Conservation (phyloP, 768 basidiomycete genomes). For the Rhodotorula paludigena region DNA sequence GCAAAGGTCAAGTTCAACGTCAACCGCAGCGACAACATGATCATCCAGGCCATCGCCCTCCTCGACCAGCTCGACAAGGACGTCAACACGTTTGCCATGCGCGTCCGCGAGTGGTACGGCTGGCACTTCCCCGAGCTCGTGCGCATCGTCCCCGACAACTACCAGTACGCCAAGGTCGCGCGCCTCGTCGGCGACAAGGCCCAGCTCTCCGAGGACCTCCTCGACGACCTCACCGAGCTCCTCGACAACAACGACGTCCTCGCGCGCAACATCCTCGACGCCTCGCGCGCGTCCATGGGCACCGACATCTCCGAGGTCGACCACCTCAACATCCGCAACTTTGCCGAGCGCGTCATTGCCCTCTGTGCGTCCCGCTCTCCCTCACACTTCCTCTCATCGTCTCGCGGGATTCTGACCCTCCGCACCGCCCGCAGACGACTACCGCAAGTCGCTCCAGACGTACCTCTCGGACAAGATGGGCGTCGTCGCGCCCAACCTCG, state of each 20-base stretch:
- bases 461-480: slow-evolving; percentile 98
- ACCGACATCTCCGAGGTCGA: slow-evolving; percentile 84
- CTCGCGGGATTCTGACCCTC: too few relatives aligned
- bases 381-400: too few relatives aligned
- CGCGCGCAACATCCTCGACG: slow-evolving; percentile 91
- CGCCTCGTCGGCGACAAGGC: slow-evolving; percentile 89
- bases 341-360: slow-evolving; percentile 82
- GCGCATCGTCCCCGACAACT: slow-evolving; percentile 86
- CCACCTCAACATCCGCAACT: slow-evolving; percentile 89
- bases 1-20: slow-evolving; percentile 98
- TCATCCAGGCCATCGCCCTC: slow-evolving; percentile 96
- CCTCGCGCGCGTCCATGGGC: slow-evolving; percentile 90
- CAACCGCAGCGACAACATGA: slow-evolving; percentile 78
- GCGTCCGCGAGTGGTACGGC: slow-evolving; percentile 97
- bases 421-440: too few relatives aligned
- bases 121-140: slow-evolving; percentile 98
- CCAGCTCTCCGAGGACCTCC: slow-evolving; percentile 66
- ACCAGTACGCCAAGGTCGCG: slow-evolving; percentile 80
- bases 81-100: slow-evolving; percentile 97
- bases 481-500: slow-evolving; percentile 90
- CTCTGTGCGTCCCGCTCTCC: too few relatives aligned
- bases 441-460: slow-evolving; percentile 79
- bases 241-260: slow-evolving; percentile 76
- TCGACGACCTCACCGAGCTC: slow-evolving; percentile 70
- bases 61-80: slow-evolving; percentile 99